These are phyloP conservation scores for Boletus pseudopeckii DNA, from an alignment of 768 basidiomycete genomes.

Conservation along the genomic window DNA sequence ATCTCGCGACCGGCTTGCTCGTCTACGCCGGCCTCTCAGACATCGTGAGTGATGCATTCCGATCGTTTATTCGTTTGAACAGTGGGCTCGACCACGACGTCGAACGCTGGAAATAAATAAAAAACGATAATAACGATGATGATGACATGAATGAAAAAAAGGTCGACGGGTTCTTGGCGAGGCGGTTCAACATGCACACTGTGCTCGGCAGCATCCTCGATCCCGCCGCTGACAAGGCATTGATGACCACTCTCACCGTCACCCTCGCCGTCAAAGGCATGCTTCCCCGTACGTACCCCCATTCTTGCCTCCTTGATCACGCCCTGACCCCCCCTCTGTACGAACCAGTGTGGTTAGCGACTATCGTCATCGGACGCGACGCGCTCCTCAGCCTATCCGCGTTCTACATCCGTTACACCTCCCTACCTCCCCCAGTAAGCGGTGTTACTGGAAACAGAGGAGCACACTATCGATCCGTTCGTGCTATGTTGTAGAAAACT, in stretches of 20 bases:
- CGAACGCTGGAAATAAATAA: background rate
- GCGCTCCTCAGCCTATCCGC: conserved; percentile 81
- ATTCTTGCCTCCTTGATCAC: background rate
- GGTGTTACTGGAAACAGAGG: background rate
- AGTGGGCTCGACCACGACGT: conserved; percentile 1
- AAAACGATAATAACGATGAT: background rate
- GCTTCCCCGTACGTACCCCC: conserved; percentile 63
- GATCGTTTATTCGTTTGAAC: background rate
- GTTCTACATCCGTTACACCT: conserved; percentile 90
- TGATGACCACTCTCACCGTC: conserved; percentile 92
- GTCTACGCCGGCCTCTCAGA: conserved; percentile 93
- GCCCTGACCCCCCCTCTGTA: background rate
- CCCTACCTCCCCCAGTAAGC: conserved; percentile 77
- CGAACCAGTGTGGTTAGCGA: conserved; percentile 72
- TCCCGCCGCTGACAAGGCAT: conserved; percentile 92
- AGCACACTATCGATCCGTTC: conserved; percentile 1
- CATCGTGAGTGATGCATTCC: conserved; percentile 52
- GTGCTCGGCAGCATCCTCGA: conserved; percentile 96
- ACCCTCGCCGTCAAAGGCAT: conserved; percentile 81
- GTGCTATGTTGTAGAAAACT: conserved; percentile 65
- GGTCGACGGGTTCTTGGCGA: conserved; percentile 90
- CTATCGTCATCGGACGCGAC: conserved; percentile 87
- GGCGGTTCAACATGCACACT: conserved; percentile 79
- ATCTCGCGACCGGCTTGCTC: conserved; percentile 76
- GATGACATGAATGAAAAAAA: conserved; percentile 29